Percentiles rank a stretch among this genome's conserved stretches.
phyloP scores from a whole-genome alignment of 2,329 filamentous ascomycete species.

The Aspergillus texensis region DNA sequence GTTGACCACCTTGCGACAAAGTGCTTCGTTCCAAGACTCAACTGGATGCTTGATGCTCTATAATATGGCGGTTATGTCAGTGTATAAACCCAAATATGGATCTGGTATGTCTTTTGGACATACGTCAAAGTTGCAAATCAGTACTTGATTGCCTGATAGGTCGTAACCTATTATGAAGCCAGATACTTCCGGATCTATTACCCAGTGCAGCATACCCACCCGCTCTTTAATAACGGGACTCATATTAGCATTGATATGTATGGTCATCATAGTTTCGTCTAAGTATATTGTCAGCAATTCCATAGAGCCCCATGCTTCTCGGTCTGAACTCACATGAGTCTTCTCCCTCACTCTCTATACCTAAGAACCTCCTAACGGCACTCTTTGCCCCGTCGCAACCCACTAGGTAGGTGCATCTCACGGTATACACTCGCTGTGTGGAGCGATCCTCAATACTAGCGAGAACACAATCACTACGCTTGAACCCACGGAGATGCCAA shows the following conservation, averaged over 20 bases:
- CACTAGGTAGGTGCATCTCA: conserved; percentile 38
- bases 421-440: conserved; percentile 24
- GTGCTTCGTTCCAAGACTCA: conserved; percentile 36
- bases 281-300: background rate
- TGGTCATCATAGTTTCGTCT: conserved; percentile 46
- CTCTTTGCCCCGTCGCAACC: conserved; percentile 42
- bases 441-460: conserved; percentile 34
- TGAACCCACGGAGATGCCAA: background rate
- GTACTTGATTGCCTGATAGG: conserved; percentile 41
- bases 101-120: conserved; percentile 10
- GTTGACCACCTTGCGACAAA: conserved; percentile 35
- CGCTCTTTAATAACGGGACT: conserved; percentile 39
- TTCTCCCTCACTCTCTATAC: conserved; percentile 46
- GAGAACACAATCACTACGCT: conserved; percentile 28
- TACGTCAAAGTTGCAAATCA: conserved; percentile 51
- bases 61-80: conserved; percentile 18
- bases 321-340: conserved; percentile 44
- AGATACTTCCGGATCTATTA: conserved; percentile 46
- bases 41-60: conserved; percentile 35
- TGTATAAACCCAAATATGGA: background rate
- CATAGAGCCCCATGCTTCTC: background rate
- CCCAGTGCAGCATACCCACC: conserved; percentile 51
- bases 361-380: conserved; percentile 33
- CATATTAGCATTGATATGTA: conserved; percentile 49
- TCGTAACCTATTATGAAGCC: conserved; percentile 48